Conservation (phyloP, 371 early-diverging fungal genomes). For the Smittium culicis region DNA sequence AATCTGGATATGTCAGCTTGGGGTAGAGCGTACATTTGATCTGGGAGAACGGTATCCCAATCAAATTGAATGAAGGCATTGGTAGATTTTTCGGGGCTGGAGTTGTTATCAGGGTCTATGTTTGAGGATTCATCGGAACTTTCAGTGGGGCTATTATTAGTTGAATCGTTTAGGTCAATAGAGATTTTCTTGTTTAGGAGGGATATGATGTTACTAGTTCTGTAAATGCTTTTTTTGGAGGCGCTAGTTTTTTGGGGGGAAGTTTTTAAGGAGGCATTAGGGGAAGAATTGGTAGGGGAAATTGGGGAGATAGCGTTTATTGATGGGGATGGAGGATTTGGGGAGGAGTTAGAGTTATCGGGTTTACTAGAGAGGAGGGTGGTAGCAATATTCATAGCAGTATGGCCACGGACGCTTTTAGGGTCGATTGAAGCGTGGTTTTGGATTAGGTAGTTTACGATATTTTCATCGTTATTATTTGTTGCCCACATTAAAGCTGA, state of each 20-base stretch:
- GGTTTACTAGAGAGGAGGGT: constrained; percentile 17
- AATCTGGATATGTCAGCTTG: constrained; percentile 49
- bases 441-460: constrained; percentile 61
- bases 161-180: background rate
- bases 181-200: background rate
- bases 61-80: constrained; percentile 45
- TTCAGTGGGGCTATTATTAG: background rate
- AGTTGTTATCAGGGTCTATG: constrained; percentile 20
- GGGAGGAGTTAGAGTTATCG: background rate
- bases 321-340: background rate
- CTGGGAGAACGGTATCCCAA: constrained; percentile 60
- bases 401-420: constrained; percentile 60
- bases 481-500: constrained; percentile 92
- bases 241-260: too few species aligned
- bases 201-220: background rate
- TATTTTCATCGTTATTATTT: constrained; percentile 61
- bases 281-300: background rate
- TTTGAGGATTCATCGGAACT: background rate
- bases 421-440: constrained; percentile 57
- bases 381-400: constrained; percentile 59
- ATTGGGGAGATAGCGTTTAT: background rate
- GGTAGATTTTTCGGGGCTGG: too few species aligned
- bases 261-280: background rate
- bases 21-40: constrained; percentile 86
- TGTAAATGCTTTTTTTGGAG: background rate